Base-by-base conservation (phyloP, 2,329 filamentous ascomycete species). In the Akanthomyces uredinophilus region DNA sequence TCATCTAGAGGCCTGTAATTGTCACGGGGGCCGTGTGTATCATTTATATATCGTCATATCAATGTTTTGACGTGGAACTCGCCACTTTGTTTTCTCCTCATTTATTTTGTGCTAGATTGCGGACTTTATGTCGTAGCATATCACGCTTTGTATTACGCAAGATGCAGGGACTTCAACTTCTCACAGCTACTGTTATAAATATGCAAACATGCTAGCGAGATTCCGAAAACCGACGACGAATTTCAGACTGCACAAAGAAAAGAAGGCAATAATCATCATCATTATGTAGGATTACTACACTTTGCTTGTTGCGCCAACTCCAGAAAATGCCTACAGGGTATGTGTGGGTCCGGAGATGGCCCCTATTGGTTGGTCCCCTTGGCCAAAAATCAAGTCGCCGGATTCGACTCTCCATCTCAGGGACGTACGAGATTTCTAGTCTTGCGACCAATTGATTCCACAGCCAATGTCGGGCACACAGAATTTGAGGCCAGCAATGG, bases 401-500 rank as follows among this genome's bases (percentile, higher is more conserved):
- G 41, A 41, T 20, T 39, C 39, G 49, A 35, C 24, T 51, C 52
- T 49, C 27, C 43, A 61, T 37, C 32, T 55, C 52, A 60, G 57
- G 57, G 49, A 52, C 59, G 41, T 29, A n/a, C n/a, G 22, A 35
- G 41, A 35, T 43, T 32, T 49, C 18, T 50, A 29, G n/a, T 27
- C 35, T n/a, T 41, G 13, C 32, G 32, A 49, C 43, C 44, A 41
- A 51, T 51, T 49, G 52, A 52, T 58, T 22, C 24, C 39, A 46
- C 46, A 50, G 27, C n/a, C 50, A 52, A 62, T 62, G 60, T 39
- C 60, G 29, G 53, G 60, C 53, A 39, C 60, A 39, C 60, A 58
- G 11, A 57, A 29, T 27, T 24, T 62, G 44, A 53, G 60, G 27
- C 53, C 53, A 29, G 37, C 60, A 13, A 32, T 57, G 47, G 39